phyloP scores from a whole-genome alignment of 306 rosid species.

The Oxytropis ochrocephala region DNA sequence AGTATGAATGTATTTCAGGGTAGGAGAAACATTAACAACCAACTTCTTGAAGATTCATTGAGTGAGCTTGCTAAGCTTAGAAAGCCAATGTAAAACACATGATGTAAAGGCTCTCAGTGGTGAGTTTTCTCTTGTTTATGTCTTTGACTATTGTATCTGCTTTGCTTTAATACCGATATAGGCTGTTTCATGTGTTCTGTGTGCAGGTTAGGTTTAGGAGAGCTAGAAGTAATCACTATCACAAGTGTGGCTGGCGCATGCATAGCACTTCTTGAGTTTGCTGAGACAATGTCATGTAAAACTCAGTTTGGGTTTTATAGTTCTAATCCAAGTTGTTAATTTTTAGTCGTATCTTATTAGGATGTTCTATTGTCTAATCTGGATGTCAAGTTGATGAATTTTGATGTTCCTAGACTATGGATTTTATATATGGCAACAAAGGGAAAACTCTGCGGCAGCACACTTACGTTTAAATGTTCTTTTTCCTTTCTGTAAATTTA shows the following conservation, averaged over 20 bases:
- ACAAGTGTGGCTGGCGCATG: neutral
- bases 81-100: slow-evolving; percentile 15
- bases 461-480: no score
- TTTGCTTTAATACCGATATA: neutral
- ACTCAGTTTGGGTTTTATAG: neutral
- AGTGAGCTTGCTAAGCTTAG: slow-evolving; percentile 55
- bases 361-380: slow-evolving; percentile 9
- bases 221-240: neutral
- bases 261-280: neutral
- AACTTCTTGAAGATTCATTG: slow-evolving; percentile 43
- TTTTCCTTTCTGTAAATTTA: no score
- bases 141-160: neutral
- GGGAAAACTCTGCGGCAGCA: neutral
- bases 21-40: slow-evolving; percentile 33
- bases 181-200: neutral
- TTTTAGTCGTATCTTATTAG: neutral
- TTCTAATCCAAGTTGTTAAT: neutral
- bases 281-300: slow-evolving; percentile 6
- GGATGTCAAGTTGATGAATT: slow-evolving; percentile 8
- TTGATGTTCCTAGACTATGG: neutral
- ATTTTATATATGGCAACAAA: neutral
- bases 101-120: slow-evolving; percentile 22
- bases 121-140: slow-evolving; percentile 22
- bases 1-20: slow-evolving; percentile 34
- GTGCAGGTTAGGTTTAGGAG: slow-evolving; percentile 40